A percentile compares a stretch with the other conserved stretches of the same genome.
phyloP scores from a whole-genome alignment of 2,329 filamentous ascomycete species.

The Mariannaea sp. region DNA sequence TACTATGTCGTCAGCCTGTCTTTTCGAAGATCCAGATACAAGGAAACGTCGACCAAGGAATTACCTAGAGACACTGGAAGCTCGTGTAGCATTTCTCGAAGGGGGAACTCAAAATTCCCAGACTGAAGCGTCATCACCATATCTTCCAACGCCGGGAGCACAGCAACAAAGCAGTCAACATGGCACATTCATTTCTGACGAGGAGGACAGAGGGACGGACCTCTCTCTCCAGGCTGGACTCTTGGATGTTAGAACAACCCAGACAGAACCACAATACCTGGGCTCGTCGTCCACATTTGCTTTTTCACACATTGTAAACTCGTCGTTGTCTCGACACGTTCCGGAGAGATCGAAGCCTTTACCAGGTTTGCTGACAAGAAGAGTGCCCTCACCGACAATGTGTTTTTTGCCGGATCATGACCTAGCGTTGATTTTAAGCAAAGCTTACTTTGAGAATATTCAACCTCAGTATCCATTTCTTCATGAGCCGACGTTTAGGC shows the following conservation, averaged over 20 bases:
- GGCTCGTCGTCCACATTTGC: slow-evolving; percentile 38
- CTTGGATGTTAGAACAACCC: slow-evolving; percentile 18
- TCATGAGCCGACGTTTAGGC: slow-evolving; percentile 18
- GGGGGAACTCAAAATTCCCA: too few species aligned
- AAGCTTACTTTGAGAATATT: slow-evolving; percentile 19
- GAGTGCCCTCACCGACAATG: not conserved
- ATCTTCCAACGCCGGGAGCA: too few species aligned
- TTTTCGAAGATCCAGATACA: slow-evolving; percentile 30
- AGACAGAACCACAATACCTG: slow-evolving; percentile 36
- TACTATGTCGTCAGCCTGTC: too few species aligned
- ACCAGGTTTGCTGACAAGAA: not conserved
- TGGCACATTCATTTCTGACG: not conserved
- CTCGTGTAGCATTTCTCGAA: too few species aligned
- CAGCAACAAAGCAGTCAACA: too few species aligned
- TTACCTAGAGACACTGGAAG: too few species aligned
- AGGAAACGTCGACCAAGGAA: too few species aligned
- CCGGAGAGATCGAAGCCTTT: not conserved
- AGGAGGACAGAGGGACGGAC: slow-evolving; percentile 2
- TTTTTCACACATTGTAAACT: slow-evolving; percentile 33
- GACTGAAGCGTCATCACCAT: too few species aligned
- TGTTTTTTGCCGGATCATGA: slow-evolving; percentile 7
- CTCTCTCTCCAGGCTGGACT: slow-evolving; percentile 28
- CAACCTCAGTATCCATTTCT: slow-evolving; percentile 21
- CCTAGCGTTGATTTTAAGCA: not conserved
- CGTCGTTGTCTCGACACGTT: not conserved